Evolutionary conservation across 495 filamentous ascomycete genomes (phyloP), one percentile per base, ranked within the genome.

Genomic region (Lasiosphaeria ovina): DNA sequence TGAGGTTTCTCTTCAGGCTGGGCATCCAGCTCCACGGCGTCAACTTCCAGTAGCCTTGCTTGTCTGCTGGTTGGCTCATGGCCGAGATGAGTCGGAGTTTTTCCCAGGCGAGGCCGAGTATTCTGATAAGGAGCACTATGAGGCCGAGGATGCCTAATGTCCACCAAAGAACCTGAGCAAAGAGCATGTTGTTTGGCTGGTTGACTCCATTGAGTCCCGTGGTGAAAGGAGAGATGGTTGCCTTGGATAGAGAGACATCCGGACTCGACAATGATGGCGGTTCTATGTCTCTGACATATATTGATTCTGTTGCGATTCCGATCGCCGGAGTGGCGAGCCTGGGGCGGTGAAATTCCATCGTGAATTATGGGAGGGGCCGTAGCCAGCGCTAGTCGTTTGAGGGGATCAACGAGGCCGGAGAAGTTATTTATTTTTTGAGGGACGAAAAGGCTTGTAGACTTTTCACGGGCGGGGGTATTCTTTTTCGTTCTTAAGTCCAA

Each of bases 1-100:
- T 80, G 54, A 96, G 68, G 67, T 93, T 79, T 62, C 84, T 85
- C 78, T 96, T 97, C 66, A 96, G 62, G 54, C 69, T 69, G 31
- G 81, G 80, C 76, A 82, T 78, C 79, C 78, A 79, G 51, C 69
- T 71, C 72, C 73, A 75, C 50, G 78, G 77, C 40, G 74, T 72
- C 17, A 58, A 50, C 59, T 72, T 78, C 79, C 80, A 85, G 61
- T 79, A 83, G 54, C 51, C 61, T 66, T 83, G 80, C 62, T 74
- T 70, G 8, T 74, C 65, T 11, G 72, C 74, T 1, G 74, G 66
- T 35, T 70, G 53, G 10, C 71, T 72, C 80, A 85, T 83, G 61
- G 80, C 71, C 7, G 72, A 69, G 5, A 83, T 62, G 55, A 81
- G 79, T 49, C 82, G 74, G 31, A 82, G 61, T 44, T 81, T 73